phyloP scores from a whole-genome alignment of 169 alveolate species.

The Cryptosporidium sp. region DNA sequence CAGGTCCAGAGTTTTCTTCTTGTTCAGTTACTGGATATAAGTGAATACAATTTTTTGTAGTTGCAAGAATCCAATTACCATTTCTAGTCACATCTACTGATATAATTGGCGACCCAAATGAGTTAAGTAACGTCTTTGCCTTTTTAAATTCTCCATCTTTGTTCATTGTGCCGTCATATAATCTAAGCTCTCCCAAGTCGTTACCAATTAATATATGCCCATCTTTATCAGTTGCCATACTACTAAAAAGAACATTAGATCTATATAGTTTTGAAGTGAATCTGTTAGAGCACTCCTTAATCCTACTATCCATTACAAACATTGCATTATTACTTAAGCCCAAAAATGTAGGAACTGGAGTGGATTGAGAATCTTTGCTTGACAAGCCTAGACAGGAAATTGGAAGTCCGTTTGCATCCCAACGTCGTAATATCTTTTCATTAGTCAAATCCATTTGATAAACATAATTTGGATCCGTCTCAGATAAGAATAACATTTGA shows the following conservation, averaged over 20 bases:
- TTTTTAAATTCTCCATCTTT: constrained; percentile 79
- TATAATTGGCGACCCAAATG: constrained; percentile 76
- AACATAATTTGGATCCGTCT: constrained; percentile 76
- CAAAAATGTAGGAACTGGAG: constrained; percentile 75
- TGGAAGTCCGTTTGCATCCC: constrained; percentile 79
- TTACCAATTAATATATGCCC: constrained; percentile 81
- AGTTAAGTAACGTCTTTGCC: constrained; percentile 78
- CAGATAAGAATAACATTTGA: constrained; percentile 77
- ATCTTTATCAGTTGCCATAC: constrained; percentile 78
- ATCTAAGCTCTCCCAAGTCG: constrained; percentile 78
- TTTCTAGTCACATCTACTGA: constrained; percentile 81
- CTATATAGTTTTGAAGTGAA: constrained; percentile 77
- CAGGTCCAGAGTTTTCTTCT: constrained; percentile 77
- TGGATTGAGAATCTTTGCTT: constrained; percentile 76
- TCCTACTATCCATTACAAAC: constrained; percentile 81
- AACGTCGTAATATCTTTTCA: constrained; percentile 78
- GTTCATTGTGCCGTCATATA: constrained; percentile 80
- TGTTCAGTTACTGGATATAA: constrained; percentile 78
- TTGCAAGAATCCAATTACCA: constrained; percentile 85
- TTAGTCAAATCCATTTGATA: constrained; percentile 80
- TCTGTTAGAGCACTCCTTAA: constrained; percentile 66
- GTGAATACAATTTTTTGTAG: constrained; percentile 82
- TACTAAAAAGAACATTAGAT: constrained; percentile 76
- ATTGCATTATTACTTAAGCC: constrained; percentile 78
- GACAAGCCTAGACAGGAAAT: constrained; percentile 77